Conservation (phyloP, 2,329 filamentous ascomycete species). For the Trichoderma guizhouense region DNA sequence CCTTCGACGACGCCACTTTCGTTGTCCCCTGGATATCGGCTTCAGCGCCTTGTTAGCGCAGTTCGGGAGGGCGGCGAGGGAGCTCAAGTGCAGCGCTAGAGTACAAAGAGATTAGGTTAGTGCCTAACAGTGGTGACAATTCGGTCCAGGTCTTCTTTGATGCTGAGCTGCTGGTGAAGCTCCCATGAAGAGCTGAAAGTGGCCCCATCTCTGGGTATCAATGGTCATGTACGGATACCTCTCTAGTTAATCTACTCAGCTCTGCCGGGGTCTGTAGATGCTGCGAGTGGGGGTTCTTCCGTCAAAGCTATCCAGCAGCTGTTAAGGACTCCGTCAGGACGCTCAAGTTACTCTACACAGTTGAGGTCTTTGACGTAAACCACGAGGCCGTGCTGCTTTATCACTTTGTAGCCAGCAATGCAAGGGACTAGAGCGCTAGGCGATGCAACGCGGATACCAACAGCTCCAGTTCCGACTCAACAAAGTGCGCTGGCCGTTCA, state of each 20-base stretch:
- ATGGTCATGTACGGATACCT: not conserved
- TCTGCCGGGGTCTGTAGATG: not conserved
- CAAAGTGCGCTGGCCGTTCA: not conserved
- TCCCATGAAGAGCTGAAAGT: not conserved
- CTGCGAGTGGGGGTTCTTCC: not conserved
- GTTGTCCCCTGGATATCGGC: constrained; percentile 1
- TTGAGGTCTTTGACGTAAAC: not conserved
- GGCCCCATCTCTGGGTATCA: not conserved
- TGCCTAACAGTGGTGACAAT: not conserved
- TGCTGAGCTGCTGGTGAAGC: not conserved
- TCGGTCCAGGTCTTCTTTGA: not conserved
- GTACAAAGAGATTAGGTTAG: not conserved
- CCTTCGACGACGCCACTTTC: not conserved
- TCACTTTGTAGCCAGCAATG: not conserved
- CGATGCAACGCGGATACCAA: not conserved
- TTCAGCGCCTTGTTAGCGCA: not conserved
- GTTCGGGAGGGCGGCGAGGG: not conserved
- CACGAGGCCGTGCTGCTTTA: not conserved
- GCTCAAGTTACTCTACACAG: not conserved
- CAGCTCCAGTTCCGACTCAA: not conserved
- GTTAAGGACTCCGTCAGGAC: not conserved
- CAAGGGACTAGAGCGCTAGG: not conserved
- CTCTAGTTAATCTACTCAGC: not conserved
- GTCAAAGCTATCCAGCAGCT: not conserved
- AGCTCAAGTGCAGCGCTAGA: not conserved